Evolutionary conservation across 768 basidiomycete genomes (phyloP).

Genomic region (Candolleomyces aberdarensis): DNA sequence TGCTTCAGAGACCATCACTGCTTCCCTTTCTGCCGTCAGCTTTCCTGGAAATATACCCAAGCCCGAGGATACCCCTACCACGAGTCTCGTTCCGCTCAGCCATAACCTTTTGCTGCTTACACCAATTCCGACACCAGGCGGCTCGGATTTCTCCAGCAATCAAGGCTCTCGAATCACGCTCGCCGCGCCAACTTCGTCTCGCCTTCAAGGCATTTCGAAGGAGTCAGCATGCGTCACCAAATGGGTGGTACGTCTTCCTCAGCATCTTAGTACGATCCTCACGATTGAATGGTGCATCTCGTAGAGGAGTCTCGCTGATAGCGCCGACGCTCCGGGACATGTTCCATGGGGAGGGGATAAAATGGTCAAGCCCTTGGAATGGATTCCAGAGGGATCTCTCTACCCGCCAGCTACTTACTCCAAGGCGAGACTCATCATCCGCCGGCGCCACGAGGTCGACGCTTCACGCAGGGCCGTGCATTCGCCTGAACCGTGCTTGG

Average conservation of each 20-base stretch:
- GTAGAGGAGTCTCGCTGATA: slow-evolving; percentile 25
- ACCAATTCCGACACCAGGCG: not conserved
- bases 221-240: slow-evolving; percentile 36
- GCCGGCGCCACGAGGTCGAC: not conserved
- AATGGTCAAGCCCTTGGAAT: slow-evolving; percentile 17
- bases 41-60: not conserved
- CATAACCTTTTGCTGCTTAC: slow-evolving; percentile 3
- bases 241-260: slow-evolving; percentile 35
- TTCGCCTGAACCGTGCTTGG: not conserved
- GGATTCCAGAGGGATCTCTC: slow-evolving; percentile 41
- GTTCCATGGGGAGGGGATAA: slow-evolving; percentile 33
- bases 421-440: slow-evolving; percentile 11
- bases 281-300: slow-evolving; percentile 1
- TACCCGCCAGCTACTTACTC: slow-evolving; percentile 31
- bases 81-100: not conserved
- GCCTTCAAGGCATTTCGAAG: slow-evolving; percentile 33
- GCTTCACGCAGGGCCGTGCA: not conserved
- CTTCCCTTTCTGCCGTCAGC: not conserved
- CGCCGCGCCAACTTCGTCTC: slow-evolving; percentile 35
- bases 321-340: slow-evolving; percentile 32
- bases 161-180: slow-evolving; percentile 12
- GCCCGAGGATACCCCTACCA: not conserved
- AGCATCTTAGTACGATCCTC: not conserved
- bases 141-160: not conserved
- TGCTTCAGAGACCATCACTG: not conserved